Evolutionary conservation across 805 yeast genomes (phyloP).

Genomic region (Metschnikowia similis): DNA sequence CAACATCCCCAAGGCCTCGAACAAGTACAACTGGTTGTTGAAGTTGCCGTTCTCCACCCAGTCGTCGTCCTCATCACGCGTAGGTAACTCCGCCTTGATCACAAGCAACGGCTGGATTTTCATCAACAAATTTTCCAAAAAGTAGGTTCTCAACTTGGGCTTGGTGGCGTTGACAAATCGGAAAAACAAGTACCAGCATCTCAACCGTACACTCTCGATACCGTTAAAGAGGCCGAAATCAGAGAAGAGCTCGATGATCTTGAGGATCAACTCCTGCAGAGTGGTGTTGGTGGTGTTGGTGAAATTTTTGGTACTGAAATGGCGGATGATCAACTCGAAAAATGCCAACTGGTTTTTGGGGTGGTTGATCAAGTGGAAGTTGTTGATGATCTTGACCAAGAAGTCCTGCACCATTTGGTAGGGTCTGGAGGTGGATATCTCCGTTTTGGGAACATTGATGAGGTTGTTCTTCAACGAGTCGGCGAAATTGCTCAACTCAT

Average conservation of each 20-base stretch:
- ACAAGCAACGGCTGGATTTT: constrained; percentile 59
- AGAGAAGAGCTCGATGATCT: constrained; percentile 73
- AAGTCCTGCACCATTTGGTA: constrained; percentile 58
- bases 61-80: constrained; percentile 54
- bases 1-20: constrained; percentile 81
- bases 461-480: constrained; percentile 76
- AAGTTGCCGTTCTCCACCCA: constrained; percentile 51
- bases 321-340: constrained; percentile 82
- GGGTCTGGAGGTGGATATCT: constrained; percentile 63
- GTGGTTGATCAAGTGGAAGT: constrained; percentile 49
- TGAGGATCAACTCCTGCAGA: constrained; percentile 46
- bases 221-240: constrained; percentile 77
- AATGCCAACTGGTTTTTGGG: constrained; percentile 78
- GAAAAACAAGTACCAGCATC: constrained; percentile 88
- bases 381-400: constrained; percentile 48
- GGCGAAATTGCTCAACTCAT: constrained; percentile 71
- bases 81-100: constrained; percentile 55
- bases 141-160: constrained; percentile 50
- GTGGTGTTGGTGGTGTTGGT: constrained; percentile 29
- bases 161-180: constrained; percentile 76
- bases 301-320: constrained; percentile 53
- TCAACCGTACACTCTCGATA: constrained; percentile 66
- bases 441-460: constrained; percentile 64
- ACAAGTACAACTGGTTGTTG: constrained; percentile 74
- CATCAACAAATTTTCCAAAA: constrained; percentile 53